Evolutionary conservation across 306 rosid species (phyloP).

Genomic region (Vicia villosa): DNA sequence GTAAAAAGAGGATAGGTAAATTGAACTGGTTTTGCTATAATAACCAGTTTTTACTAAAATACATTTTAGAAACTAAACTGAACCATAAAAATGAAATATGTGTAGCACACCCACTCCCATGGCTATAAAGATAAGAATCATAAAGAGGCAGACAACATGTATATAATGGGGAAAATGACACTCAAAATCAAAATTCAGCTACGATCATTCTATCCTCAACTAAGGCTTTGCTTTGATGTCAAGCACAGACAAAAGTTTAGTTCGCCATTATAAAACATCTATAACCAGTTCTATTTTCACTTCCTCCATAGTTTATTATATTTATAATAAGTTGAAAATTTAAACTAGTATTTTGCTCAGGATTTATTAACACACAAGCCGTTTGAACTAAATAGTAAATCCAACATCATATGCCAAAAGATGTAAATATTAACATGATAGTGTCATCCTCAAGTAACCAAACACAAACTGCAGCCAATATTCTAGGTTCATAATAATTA

Average conservation of each 20-base stretch:
- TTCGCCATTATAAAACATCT: neutral
- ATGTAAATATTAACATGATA: constrained; percentile 45
- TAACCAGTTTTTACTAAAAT: too few relatives aligned
- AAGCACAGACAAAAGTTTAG: constrained; percentile 5
- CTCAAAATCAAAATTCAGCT: neutral
- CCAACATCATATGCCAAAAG: constrained; percentile 27
- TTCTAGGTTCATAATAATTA: constrained; percentile 49
- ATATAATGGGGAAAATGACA: neutral
- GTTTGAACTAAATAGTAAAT: constrained; percentile 3
- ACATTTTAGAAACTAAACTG: too few relatives aligned
- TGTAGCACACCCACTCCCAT: too few relatives aligned
- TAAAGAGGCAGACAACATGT: neutral
- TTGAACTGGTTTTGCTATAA: too few relatives aligned
- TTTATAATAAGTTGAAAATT: too few relatives aligned
- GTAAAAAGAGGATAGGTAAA: too few relatives aligned
- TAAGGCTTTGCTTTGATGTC: constrained; percentile 10
- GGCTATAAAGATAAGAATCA: neutral
- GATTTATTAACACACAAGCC: neutral
- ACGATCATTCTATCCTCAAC: neutral
- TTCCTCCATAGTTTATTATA: too few relatives aligned
- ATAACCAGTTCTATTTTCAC: too few relatives aligned
- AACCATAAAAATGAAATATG: too few relatives aligned
- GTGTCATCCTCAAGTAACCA: constrained; percentile 44
- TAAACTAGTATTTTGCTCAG: too few relatives aligned
- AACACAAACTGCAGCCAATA: constrained; percentile 51